Base-by-base conservation (phyloP, 352 stramenopile genomes). In the Phytophthora crassamura region DNA sequence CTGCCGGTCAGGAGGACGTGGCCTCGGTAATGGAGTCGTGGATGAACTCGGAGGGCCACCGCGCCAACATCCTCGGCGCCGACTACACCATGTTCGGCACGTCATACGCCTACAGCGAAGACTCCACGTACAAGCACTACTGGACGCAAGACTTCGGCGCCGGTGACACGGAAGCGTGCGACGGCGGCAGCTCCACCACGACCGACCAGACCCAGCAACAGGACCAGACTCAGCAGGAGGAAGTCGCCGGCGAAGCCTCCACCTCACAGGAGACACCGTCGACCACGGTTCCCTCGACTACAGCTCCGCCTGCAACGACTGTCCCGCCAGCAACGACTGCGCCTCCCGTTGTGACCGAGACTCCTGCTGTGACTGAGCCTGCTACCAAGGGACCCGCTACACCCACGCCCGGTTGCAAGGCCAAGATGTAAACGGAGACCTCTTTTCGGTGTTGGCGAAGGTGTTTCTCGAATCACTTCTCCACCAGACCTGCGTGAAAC, bases 121-220 rank as follows among this genome's bases (percentile, higher is more conserved):
- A 34, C 22, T 73, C 33, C 11, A 75, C 62, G 25, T 84, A 80
- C 68, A 77, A 78, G 49, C 56, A 80, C 67, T 89, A 84, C 56
- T 89, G 78, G 78, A 86, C 76, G 1, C 80, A 89, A 59, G 64
- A 78, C 59, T 88, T 89, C 47, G 77, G 65, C n/a, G 47, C 69
- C 7, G 55, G 75, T 34, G 64, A 69, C 7, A 67, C 57, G 1
- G 75, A 83, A n/a, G 10, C 36, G 7, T 83, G 75, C 22, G 67
- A 74, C 18, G 63, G 49, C 48, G 55, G 48, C 11, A 63, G 40
- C 34, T 55, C 50, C 12, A 66, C 52, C 20, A 34, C 54, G 32
- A 42, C 52, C 18, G 33, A 70, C 25, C 49, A 67, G 30, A 71
- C 67, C 1, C 51, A 58, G 12, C 43, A 51, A 14, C 43, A 66